phyloP scores from a whole-genome alignment of 2,329 filamentous ascomycete species.

The Plenodomus biglobosus region DNA sequence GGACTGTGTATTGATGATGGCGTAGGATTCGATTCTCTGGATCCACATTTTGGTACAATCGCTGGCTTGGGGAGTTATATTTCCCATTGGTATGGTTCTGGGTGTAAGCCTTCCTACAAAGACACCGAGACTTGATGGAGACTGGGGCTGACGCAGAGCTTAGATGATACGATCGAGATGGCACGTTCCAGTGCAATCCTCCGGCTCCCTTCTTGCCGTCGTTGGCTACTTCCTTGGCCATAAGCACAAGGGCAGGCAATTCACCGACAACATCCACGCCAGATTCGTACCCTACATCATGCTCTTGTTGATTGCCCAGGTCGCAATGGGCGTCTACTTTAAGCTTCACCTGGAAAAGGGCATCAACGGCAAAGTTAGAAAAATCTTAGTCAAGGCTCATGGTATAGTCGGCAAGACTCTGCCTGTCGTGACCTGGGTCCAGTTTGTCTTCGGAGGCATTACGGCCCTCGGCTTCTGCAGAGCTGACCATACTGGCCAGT shows the following conservation, averaged over 20 bases:
- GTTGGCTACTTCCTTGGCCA: conserved; percentile 91
- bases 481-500: conserved; percentile 88
- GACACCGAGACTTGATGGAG: neutral
- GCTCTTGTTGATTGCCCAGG: conserved; percentile 74
- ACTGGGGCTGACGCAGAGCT: conserved; percentile 2
- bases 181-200: conserved; percentile 86
- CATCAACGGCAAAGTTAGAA: conserved; percentile 75
- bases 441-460: conserved; percentile 96
- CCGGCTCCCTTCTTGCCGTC: conserved; percentile 73
- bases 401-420: conserved; percentile 83
- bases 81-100: conserved; percentile 92
- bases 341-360: conserved; percentile 86
- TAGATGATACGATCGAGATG: conserved; percentile 87
- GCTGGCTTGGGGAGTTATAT: conserved; percentile 85
- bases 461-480: conserved; percentile 90
- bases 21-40: conserved; percentile 80
- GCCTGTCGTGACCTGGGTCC: conserved; percentile 83
- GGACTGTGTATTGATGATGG: conserved; percentile 13
- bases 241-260: conserved; percentile 84
- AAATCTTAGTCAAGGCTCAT: conserved; percentile 70
- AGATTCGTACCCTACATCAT: conserved; percentile 79
- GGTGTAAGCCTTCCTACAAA: conserved; percentile 64
- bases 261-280: conserved; percentile 69
- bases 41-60: conserved; percentile 88
- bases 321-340: conserved; percentile 80